phyloP scores from a whole-genome alignment of 164 flowering plant species.

The Echeveria elegans region DNA sequence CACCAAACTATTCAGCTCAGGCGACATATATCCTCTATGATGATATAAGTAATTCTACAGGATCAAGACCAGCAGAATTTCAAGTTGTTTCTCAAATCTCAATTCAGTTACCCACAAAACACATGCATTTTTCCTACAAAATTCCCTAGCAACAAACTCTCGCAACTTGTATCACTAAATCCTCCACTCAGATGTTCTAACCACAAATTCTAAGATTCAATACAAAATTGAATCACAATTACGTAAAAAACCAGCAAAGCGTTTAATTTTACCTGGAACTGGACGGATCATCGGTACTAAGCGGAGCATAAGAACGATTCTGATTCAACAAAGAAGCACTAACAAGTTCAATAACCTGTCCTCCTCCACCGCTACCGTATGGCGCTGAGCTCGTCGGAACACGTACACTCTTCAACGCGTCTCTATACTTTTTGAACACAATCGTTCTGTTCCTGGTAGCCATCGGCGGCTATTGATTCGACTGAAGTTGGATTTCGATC shows the following conservation, averaged over 20 bases:
- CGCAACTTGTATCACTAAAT: too few relatives aligned
- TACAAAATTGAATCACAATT: not conserved
- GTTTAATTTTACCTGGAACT: slow-evolving; percentile 20
- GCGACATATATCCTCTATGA: too few relatives aligned
- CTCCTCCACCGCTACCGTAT: slow-evolving; percentile 30
- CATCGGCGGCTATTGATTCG: slow-evolving; percentile 23
- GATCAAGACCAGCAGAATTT: too few relatives aligned
- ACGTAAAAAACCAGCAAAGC: not conserved
- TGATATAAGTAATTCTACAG: too few relatives aligned
- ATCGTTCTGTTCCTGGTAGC: slow-evolving; percentile 69
- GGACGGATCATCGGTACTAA: slow-evolving; percentile 64
- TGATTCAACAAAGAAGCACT: slow-evolving; percentile 36
- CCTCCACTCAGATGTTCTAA: not conserved
- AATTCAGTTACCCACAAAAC: too few relatives aligned
- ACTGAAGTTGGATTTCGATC: not conserved
- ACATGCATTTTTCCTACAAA: too few relatives aligned
- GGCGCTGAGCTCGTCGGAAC: slow-evolving; percentile 28
- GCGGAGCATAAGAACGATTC: slow-evolving; percentile 44
- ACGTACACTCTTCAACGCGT: slow-evolving; percentile 69
- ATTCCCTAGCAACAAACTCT: too few relatives aligned
- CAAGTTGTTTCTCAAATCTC: too few relatives aligned
- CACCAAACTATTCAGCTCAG: not conserved
- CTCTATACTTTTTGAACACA: slow-evolving; percentile 55
- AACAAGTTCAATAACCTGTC: slow-evolving; percentile 49
- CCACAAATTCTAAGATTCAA: not conserved